These are phyloP conservation scores for Zymoseptoria passerinii DNA, from an alignment of 2,329 filamentous ascomycete genomes.

Conservation along the genomic window DNA sequence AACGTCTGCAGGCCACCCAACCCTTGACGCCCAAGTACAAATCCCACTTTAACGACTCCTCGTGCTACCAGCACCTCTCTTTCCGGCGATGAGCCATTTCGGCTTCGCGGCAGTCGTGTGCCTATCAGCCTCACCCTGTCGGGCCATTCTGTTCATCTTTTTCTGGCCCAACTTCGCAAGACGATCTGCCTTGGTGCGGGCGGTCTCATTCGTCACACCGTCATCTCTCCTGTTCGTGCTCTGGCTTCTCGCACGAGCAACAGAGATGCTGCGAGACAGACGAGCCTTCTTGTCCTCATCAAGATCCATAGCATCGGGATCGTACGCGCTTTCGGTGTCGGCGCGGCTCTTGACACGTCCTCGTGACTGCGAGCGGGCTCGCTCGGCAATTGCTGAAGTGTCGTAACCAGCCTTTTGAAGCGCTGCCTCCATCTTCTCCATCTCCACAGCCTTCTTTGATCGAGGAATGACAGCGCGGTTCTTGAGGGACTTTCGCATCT, in stretches of 20 bases:
- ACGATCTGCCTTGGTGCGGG: constrained; percentile 72
- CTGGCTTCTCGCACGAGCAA: constrained; percentile 61
- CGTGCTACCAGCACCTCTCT: constrained; percentile 89
- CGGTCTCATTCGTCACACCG: constrained; percentile 61
- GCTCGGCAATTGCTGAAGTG: constrained; percentile 62
- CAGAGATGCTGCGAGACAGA: constrained; percentile 46
- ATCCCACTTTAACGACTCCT: constrained; percentile 12
- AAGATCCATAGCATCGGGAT: constrained; percentile 60
- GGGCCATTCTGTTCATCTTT: constrained; percentile 97
- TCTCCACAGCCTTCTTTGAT: constrained; percentile 67
- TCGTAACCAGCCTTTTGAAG: constrained; percentile 82
- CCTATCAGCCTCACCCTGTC: constrained; percentile 93
- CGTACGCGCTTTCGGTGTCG: constrained; percentile 41
- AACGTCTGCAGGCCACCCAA: background rate
- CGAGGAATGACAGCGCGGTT: constrained; percentile 91
- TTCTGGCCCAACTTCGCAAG: constrained; percentile 86
- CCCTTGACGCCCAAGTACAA: background rate
- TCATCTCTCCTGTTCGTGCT: constrained; percentile 64
- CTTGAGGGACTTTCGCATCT: constrained; percentile 94
- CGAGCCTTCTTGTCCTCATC: constrained; percentile 34
- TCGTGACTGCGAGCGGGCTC: constrained; percentile 60
- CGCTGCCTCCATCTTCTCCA: constrained; percentile 79
- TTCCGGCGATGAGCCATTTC: constrained; percentile 90
- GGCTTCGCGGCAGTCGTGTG: constrained; percentile 72
- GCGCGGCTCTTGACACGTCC: constrained; percentile 60